A percentile compares a stretch with the other conserved stretches of the same genome.
Conservation (phyloP, 768 basidiomycete species). For the Suillus luteus region DNA sequence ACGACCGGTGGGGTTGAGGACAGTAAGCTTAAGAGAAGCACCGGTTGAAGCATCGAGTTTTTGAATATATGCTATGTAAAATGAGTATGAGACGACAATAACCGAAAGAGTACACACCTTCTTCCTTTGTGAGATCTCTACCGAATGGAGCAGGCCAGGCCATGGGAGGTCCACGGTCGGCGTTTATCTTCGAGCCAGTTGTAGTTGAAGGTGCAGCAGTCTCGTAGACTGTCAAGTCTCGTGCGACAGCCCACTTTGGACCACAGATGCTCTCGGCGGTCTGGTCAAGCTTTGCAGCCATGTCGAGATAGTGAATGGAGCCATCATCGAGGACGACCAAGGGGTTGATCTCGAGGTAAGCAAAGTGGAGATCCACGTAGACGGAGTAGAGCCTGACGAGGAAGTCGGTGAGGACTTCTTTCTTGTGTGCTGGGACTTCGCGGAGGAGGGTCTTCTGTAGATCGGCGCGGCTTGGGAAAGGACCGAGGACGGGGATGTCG, state of each 20-base stretch:
- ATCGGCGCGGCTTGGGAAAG: constrained; percentile 81
- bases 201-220: constrained; percentile 37
- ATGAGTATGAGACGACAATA: background rate
- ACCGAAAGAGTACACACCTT: constrained; percentile 34
- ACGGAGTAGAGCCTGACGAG: constrained; percentile 93
- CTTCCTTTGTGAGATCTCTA: constrained; percentile 96
- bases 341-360: constrained; percentile 99
- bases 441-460: constrained; percentile 75
- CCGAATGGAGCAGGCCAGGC: constrained; percentile 96
- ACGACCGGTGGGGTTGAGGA: constrained; percentile 91
- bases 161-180: constrained; percentile 98
- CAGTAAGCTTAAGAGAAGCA: constrained; percentile 97
- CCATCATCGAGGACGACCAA: constrained; percentile 86
- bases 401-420: constrained; percentile 93
- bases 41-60: constrained; percentile 97
- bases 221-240: constrained; percentile 81
- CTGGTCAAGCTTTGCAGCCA: constrained; percentile 99
- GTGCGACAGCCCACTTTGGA: constrained; percentile 97
- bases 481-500: constrained; percentile 67
- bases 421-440: constrained; percentile 82
- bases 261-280: constrained; percentile 98
- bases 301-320: constrained; percentile 93
- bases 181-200: constrained; percentile 57
- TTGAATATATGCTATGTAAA: constrained; percentile 81
- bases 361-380: constrained; percentile 98